Evolutionary conservation across 495 filamentous ascomycete species (phyloP).

Genomic region (Aspergillus taichungensis): DNA sequence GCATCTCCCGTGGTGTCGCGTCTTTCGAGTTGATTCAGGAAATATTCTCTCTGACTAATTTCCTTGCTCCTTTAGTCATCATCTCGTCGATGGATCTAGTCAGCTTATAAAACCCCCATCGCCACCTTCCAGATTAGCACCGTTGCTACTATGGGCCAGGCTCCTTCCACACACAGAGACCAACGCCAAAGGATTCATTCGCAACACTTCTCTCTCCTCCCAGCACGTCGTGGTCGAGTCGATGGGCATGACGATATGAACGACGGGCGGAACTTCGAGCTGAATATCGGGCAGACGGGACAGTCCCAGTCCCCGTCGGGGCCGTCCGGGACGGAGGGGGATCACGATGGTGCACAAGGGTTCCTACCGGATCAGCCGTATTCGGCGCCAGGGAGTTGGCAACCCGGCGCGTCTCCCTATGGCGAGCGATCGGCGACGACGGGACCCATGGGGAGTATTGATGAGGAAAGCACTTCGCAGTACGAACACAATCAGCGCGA

Average conservation of each 20-base stretch:
- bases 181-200: constrained; percentile 20
- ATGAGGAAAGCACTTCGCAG: constrained; percentile 23
- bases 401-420: constrained; percentile 10
- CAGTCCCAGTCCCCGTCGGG: no score
- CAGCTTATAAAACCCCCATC: constrained; percentile 15
- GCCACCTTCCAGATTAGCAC: constrained; percentile 8
- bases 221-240: constrained; percentile 14
- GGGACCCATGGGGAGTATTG: constrained; percentile 27
- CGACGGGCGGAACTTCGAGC: constrained; percentile 22
- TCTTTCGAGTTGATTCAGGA: not conserved
- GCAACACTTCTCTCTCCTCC: constrained; percentile 14
- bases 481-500: constrained; percentile 20
- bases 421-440: constrained; percentile 6
- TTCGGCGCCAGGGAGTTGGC: constrained; percentile 14
- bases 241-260: constrained; percentile 38
- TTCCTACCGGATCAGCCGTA: constrained; percentile 5
- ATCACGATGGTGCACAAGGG: constrained; percentile 11
- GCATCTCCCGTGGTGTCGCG: no score
- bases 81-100: constrained; percentile 25
- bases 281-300: constrained; percentile 6
- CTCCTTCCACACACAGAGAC: constrained; percentile 37
- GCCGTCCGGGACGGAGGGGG: constrained; percentile 13
- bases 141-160: constrained; percentile 42
- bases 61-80: constrained; percentile 12
- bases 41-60: constrained; percentile 15